These are phyloP conservation scores for Trypanosoma boissoni DNA, from an alignment of 208 protist genomes.

Conservation along the genomic window DNA sequence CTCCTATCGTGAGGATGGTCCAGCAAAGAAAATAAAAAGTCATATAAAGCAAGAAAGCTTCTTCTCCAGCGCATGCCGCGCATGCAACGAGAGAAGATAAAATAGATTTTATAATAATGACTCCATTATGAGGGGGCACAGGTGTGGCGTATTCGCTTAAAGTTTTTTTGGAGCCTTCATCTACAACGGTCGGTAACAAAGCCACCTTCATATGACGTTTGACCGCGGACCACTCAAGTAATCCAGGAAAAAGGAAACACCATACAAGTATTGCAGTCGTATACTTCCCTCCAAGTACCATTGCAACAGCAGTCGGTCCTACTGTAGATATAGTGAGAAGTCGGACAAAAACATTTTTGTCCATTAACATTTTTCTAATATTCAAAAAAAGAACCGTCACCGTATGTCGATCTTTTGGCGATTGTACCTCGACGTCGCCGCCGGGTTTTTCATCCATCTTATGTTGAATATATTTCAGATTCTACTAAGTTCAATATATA, in stretches of 20 bases:
- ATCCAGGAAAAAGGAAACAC: conserved; percentile 43
- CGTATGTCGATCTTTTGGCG: too few relatives aligned
- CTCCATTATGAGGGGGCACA: conserved; percentile 37
- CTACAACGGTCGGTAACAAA: conserved; percentile 33
- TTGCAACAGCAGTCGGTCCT: conserved; percentile 43
- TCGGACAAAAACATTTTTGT: conserved; percentile 53
- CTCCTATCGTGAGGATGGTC: conserved; percentile 52
- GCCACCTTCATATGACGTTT: conserved; percentile 87
- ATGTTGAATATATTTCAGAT: background rate
- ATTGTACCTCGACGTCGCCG: too few relatives aligned
- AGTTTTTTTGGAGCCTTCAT: background rate
- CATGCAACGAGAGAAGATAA: conserved; percentile 45
- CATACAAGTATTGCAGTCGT: conserved; percentile 39
- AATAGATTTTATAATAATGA: conserved; percentile 47
- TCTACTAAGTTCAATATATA: conserved; percentile 4
- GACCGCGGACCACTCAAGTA: conserved; percentile 72
- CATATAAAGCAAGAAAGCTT: conserved; percentile 37
- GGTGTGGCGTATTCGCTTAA: conserved; percentile 60
- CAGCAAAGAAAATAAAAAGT: conserved; percentile 59
- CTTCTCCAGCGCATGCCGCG: conserved; percentile 36
- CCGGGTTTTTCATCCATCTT: too few relatives aligned
- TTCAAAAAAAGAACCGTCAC: conserved; percentile 8
- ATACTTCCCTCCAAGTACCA: conserved; percentile 38
- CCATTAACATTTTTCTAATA: conserved; percentile 9
- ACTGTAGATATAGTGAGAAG: conserved; percentile 56